Evolutionary conservation across 192 early-diverging fungal genomes (phyloP), one percentile per base, ranked within the genome.

Genomic region (Gorgonomyces haynaldii): DNA sequence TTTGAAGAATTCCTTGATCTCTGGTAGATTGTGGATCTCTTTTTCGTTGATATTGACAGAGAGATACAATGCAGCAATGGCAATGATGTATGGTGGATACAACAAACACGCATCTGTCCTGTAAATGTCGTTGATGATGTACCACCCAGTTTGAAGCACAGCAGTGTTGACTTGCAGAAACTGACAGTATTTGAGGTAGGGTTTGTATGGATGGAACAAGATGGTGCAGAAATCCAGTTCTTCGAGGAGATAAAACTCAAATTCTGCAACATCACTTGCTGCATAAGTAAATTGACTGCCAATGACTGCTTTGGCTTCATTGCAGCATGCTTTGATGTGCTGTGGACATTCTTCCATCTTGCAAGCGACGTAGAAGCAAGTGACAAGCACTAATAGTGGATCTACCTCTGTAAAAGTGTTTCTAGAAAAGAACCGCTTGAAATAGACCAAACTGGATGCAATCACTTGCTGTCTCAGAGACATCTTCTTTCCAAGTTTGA

Each of bases 171-270:
- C 17, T 6, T 21, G 16, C 30, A 37, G 22, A 58, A 57, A 2
- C 44, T 38, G 39, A 20, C 1, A 48, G 37, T 15, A 29, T 41
- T 41, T 52, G 28, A 0, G 70, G 77, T 1, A 95, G 3, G 82
- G 71, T 19, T 81, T 76, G 54, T 92, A 95, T 5, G 91, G 88
- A 52, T 95, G 89, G 56, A 78, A 89, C 0, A 90, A 77, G 45
- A 93, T 81, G 42, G 88, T 57, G 52, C 85, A 88, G 48, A 91
- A 95, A 56, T 91, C 81, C 46, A 95, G 73, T 16, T 89, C 89
- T 54, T 95, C 91, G 25, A 95, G 30, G 23, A 95, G 51, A 46
- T 91, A 88, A 60, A 88, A 91, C 53, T 95, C 91, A 64, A 85
- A 90, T 38, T 92, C 91, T 21, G 91, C 88, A 35, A 95, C 75